Base-by-base conservation (phyloP, 306 rosid genomes). In the Quercus aquifolioides region DNA sequence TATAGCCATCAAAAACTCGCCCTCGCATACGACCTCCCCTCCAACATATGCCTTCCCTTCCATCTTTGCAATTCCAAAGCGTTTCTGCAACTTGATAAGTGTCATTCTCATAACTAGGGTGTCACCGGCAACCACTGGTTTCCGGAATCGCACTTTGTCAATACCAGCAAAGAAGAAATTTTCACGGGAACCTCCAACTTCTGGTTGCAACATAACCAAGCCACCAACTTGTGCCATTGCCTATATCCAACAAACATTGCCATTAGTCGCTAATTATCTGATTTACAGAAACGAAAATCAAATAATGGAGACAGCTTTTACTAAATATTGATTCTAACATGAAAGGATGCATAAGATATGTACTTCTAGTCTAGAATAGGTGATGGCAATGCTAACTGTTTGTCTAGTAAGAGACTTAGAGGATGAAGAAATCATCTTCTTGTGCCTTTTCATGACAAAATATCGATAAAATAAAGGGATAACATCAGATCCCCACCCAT, bases 221-320 rank as follows among this genome's bases (percentile, higher is more conserved):
- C 97, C 98, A 54, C 98, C 98, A 75, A 89, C 97, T 80, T 94
- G 98, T 60, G 98, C 98, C 97, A 94, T 82, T 85, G 98, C 98
- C 98, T 92, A 88, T 65, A 77, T 35, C 58, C 71, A 81, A 79
- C 58, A 54, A 75, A 15, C 78, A 57, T 46, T 78, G 55, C 28
- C 21, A 13, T 80, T 73, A n/a, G 58, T 78, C 57, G 14, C 68
- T 49, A 2, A 20, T 52, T 67, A 35, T 68, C 17, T 19, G 8
- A 19, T 35, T 35, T 8, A n/a, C 49, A 1, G 51, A 33, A 28
- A 1, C 26, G 0, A 33, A 68, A 63, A 68, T 1, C 51, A 67
- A 67, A 67, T 33, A 33, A 62, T 33, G 14, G 25, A 67, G 25
- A 35, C 13, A 35, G 52, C 72, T 67, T 67, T 33, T n/a, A 33